Percentiles rank a stretch among this genome's conserved stretches.
Evolutionary conservation across 2,329 filamentous ascomycete species (phyloP).

Genomic region (Teratosphaeria destructans): DNA sequence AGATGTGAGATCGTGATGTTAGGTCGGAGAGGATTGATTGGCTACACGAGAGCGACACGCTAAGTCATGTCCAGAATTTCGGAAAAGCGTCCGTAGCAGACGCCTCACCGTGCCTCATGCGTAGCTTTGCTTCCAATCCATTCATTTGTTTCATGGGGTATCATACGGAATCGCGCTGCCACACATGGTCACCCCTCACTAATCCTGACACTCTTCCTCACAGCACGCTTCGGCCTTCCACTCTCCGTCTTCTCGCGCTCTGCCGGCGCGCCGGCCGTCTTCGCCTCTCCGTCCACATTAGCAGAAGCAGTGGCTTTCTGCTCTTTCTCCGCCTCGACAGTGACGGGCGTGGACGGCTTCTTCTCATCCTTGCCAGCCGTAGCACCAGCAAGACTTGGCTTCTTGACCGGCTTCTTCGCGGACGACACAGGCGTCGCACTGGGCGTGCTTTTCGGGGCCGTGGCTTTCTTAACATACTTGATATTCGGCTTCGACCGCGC

Average conservation of each 20-base stretch:
- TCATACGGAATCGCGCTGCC: not conserved
- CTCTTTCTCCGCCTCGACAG: slow-evolving; percentile 4
- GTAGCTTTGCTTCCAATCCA: not conserved
- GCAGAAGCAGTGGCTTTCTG: slow-evolving; percentile 2
- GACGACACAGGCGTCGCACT: slow-evolving; percentile 1
- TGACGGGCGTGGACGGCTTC: not conserved
- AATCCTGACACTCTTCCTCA: slow-evolving; percentile 24
- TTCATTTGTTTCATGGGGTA: not conserved
- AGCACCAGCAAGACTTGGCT: not conserved
- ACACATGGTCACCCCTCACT: slow-evolving; percentile 13
- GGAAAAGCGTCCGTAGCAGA: not conserved
- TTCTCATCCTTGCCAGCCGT: not conserved
- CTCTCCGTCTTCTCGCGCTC: slow-evolving; percentile 6
- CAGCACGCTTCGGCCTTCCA: slow-evolving; percentile 16
- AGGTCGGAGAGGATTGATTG: not conserved
- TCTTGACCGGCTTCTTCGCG: slow-evolving; percentile 2
- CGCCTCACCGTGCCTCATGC: not conserved
- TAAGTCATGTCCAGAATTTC: not conserved
- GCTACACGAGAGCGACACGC: not conserved
- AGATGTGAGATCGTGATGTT: not conserved
- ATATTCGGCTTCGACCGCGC: slow-evolving; percentile 7
- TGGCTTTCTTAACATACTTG: slow-evolving; percentile 13
- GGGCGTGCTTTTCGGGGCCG: not conserved
- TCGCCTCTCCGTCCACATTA: slow-evolving; percentile 1
- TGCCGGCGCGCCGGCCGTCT: slow-evolving; percentile 2